phyloP scores from a whole-genome alignment of 2,329 filamentous ascomycete genomes.

The Phyllachora maydis region DNA sequence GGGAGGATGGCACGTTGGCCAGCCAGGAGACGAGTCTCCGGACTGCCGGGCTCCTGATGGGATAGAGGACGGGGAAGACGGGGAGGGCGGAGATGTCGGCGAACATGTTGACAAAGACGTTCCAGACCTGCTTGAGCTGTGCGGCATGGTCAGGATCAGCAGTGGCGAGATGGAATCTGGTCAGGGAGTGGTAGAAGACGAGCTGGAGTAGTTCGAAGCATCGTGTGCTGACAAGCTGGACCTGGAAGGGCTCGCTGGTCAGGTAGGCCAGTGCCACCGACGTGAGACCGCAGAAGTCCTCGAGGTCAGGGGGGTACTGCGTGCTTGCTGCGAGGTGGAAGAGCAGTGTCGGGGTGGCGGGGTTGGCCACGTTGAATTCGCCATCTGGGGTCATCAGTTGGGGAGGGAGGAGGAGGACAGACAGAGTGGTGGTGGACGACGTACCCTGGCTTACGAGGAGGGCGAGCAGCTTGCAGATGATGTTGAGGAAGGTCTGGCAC shows the following conservation, averaged over 20 bases:
- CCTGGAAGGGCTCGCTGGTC: conserved; percentile 28
- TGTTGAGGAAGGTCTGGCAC: conserved; percentile 21
- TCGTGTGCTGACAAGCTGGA: conserved; percentile 18
- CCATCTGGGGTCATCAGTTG: conserved; percentile 15
- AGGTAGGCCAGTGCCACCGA: conserved; percentile 35
- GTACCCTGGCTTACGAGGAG: conserved; percentile 29
- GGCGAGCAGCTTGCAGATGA: conserved; percentile 34
- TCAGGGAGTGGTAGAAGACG: conserved; percentile 25
- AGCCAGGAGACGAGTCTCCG: conserved; percentile 20
- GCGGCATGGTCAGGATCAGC: conserved; percentile 23
- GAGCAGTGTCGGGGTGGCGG: conserved; percentile 24
- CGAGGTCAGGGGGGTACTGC: conserved; percentile 21
- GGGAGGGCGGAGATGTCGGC: conserved; percentile 25
- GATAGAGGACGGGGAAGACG: conserved; percentile 14
- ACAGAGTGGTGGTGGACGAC: too few species aligned
- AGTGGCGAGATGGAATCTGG: conserved; percentile 15
- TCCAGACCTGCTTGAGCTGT: conserved; percentile 25
- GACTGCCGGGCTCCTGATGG: conserved; percentile 16
- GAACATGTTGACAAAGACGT: conserved; percentile 25
- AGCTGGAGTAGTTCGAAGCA: conserved; percentile 21
- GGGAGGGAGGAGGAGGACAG: too few species aligned
- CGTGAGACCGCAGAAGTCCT: conserved; percentile 30
- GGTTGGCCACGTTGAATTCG: conserved; percentile 21
- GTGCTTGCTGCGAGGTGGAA: conserved; percentile 23
- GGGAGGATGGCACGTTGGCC: conserved; percentile 8